Percentiles rank a stretch among this genome's conserved stretches.
phyloP scores from a whole-genome alignment of 345 rosid species.

The Ceriops tagal region DNA sequence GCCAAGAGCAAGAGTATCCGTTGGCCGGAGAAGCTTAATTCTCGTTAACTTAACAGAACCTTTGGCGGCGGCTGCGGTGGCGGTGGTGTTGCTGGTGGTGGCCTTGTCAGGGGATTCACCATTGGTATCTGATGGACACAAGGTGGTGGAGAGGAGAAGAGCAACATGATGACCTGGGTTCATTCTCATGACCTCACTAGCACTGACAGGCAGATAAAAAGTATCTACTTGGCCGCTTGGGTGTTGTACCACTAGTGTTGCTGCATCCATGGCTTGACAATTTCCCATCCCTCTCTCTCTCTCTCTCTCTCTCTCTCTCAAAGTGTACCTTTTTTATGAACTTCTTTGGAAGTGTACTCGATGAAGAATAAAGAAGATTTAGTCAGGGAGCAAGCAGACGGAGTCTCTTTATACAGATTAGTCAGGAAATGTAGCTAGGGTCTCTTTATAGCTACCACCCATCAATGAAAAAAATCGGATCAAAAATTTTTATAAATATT shows the following conservation, averaged over 20 bases:
- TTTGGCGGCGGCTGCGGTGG: neutral
- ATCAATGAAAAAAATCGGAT: neutral
- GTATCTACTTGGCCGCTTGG: constrained; percentile 71
- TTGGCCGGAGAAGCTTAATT: constrained; percentile 90
- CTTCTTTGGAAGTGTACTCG: neutral
- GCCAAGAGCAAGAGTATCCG: constrained; percentile 74
- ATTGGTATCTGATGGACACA: constrained; percentile 31
- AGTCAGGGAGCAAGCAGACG: constrained; percentile 6
- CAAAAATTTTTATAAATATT: no score
- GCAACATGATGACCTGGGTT: constrained; percentile 97
- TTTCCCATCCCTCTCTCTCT: constrained; percentile 58
- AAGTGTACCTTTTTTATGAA: neutral
- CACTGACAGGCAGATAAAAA: constrained; percentile 54
- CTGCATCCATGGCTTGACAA: constrained; percentile 84
- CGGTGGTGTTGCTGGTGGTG: neutral
- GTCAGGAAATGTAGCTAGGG: constrained; percentile 5
- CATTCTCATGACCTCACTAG: constrained; percentile 66
- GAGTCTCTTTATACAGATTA: constrained; percentile 30
- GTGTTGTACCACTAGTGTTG: constrained; percentile 70
- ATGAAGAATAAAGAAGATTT: neutral
- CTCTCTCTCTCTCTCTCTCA: neutral
- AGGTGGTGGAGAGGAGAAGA: constrained; percentile 73
- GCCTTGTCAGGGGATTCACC: constrained; percentile 6
- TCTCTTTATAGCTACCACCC: constrained; percentile 41
- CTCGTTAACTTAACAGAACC: constrained; percentile 61